Evolutionary conservation across 2,329 filamentous ascomycete species (phyloP).

Genomic region (Talaromyces sp.): DNA sequence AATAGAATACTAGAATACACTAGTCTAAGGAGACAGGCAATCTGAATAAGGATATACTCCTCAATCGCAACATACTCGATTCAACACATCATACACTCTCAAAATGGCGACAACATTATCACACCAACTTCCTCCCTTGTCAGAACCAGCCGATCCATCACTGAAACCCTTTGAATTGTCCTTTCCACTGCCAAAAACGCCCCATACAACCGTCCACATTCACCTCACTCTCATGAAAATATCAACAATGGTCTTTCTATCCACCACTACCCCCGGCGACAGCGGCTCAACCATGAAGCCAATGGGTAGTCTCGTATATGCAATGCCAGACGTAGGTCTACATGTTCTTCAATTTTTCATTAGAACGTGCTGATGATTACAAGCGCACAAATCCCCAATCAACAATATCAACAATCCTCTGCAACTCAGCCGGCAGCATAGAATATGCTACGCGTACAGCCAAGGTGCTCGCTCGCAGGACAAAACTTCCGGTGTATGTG

Average conservation of each 20-base stretch:
- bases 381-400: constrained; percentile 44
- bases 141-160: constrained; percentile 25
- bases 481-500: constrained; percentile 76
- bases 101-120: constrained; percentile 20
- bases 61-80: too few relatives aligned
- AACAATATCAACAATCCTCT: constrained; percentile 74
- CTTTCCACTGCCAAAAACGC: constrained; percentile 55
- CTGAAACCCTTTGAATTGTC: constrained; percentile 52
- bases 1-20: background rate
- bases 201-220: constrained; percentile 56
- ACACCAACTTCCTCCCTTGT: constrained; percentile 18
- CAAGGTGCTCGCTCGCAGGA: constrained; percentile 72
- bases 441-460: constrained; percentile 86
- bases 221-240: constrained; percentile 55
- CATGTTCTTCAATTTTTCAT: background rate
- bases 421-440: constrained; percentile 65
- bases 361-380: background rate
- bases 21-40: background rate
- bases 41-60: too few relatives aligned
- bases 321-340: constrained; percentile 72
- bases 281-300: constrained; percentile 38
- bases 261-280: constrained; percentile 50
- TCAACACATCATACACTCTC: background rate
- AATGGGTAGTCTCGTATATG: constrained; percentile 90
- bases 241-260: constrained; percentile 55